Base-by-base conservation (phyloP, 2,329 filamentous ascomycete species). In the Graphiopsis chlorocephala region DNA sequence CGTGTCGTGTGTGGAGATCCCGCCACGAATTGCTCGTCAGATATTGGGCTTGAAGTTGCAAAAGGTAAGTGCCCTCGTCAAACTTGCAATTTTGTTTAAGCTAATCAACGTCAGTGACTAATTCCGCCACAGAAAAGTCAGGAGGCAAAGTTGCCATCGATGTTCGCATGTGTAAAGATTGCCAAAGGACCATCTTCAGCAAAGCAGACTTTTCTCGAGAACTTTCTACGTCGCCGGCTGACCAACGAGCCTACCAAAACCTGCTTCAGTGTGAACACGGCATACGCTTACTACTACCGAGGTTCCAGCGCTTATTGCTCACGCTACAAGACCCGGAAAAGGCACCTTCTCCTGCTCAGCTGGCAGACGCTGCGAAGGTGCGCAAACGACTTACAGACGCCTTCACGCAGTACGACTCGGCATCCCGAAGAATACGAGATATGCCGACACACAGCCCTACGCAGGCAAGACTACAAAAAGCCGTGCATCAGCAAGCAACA, bases 101-200 rank as follows among this genome's bases (percentile, higher is more conserved):
- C 66, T 72, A 73, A 73, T 68, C 8, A 20, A 17, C 38, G 8
- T 48, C 67, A 73, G 77, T 71, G 50, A 66, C 76, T 67, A 73
- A 76, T 60, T 73, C 71, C 25, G 35, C 66, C 25, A 73, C 79
- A 66, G 76, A 80, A 68, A 80, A 81, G 71, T 68, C 76, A 70
- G 67, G 82, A 74, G 68, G 64, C 20, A 85, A 88, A 67, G 76
- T 96, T 48, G 88, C 86, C 62, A 79, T 98, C 50, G 92, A 97
- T 73, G 82, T 99, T 17, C 88, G 95, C 48, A 94, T 99, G 85
- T 99, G 95, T 78, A 90, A 90, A 72, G 92, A 96, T 64, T 99
- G 95, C 80, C 92, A 85, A 69, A 79, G 84, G 33, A 91, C 86
- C 0, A 78, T 91, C 23, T 92, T 91, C 76, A 85, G 85, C 59